A percentile compares a stretch with the other conserved stretches of the same genome.
These are phyloP conservation scores for Dothistroma pini DNA, from an alignment of 2,329 filamentous ascomycete species.

Conservation along the genomic window DNA sequence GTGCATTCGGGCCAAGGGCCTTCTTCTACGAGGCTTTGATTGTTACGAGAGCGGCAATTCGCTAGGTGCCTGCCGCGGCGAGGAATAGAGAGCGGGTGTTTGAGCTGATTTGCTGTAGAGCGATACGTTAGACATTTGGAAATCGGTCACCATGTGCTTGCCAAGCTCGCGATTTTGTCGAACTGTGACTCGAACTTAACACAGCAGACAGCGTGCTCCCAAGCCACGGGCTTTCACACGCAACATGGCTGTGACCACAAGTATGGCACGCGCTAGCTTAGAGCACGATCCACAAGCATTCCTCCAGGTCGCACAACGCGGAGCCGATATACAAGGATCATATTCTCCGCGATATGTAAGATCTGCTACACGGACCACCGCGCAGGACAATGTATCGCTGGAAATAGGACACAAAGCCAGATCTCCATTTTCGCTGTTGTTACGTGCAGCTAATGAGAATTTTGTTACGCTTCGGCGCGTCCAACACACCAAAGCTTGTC, in stretches of 20 bases:
- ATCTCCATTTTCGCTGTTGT: too few relatives aligned
- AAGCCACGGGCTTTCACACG: neutral
- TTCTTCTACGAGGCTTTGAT: neutral
- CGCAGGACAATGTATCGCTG: too few relatives aligned
- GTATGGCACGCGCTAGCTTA: neutral
- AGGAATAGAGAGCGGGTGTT: neutral
- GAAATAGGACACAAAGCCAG: too few relatives aligned
- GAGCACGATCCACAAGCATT: neutral
- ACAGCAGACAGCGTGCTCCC: neutral
- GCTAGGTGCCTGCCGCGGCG: neutral
- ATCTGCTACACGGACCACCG: too few relatives aligned
- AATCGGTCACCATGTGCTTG: neutral
- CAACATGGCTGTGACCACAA: neutral
- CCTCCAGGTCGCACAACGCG: slow-evolving; percentile 15
- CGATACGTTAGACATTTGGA: neutral
- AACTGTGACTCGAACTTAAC: neutral
- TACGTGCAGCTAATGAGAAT: too few relatives aligned
- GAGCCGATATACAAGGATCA: slow-evolving; percentile 21
- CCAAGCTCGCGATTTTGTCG: neutral
- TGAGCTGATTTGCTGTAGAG: neutral
- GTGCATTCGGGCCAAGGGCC: neutral
- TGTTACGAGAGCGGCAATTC: neutral
- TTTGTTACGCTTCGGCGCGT: too few relatives aligned
- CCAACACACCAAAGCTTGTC: too few relatives aligned
- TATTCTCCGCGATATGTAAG: neutral